Evolutionary conservation across 768 basidiomycete genomes (phyloP).

Genomic region (Polyporus arcularius): DNA sequence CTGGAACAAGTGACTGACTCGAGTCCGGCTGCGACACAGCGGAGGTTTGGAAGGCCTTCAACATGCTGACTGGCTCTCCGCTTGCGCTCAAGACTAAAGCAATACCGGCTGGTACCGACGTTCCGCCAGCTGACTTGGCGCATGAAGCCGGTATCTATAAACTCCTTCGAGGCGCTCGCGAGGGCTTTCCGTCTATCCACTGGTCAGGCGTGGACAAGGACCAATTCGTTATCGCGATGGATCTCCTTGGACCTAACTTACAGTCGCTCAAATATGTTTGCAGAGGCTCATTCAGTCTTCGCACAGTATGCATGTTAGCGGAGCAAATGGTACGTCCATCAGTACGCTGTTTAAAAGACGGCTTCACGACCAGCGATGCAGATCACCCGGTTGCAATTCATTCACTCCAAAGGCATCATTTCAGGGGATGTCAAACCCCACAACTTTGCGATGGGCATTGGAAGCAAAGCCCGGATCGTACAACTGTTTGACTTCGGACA

Average conservation of each 20-base stretch:
- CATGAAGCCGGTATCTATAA: constrained; percentile 25
- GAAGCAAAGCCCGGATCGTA: constrained; percentile 1
- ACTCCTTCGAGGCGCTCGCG: constrained; percentile 9
- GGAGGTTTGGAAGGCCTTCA: background rate
- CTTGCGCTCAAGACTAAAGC: constrained; percentile 23
- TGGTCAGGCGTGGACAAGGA: constrained; percentile 20
- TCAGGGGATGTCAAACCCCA: constrained; percentile 28
- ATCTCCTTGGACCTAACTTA: constrained; percentile 25
- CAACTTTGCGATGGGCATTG: constrained; percentile 23
- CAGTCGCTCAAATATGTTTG: constrained; percentile 19
- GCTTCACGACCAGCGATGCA: background rate
- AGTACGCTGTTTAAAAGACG: background rate
- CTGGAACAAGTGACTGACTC: no score
- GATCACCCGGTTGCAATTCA: constrained; percentile 18
- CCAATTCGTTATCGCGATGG: constrained; percentile 22
- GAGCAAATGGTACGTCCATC: constrained; percentile 24
- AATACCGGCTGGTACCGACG: background rate
- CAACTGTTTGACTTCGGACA: constrained; percentile 27
- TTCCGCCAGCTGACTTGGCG: background rate
- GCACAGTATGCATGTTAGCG: constrained; percentile 26
- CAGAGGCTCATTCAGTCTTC: constrained; percentile 19
- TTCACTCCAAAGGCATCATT: constrained; percentile 23
- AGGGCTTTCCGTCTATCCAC: constrained; percentile 16
- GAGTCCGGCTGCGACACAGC: background rate
- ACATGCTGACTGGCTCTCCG: constrained; percentile 12